Evolutionary conservation across 1,284 basidiomycete genomes (phyloP), one percentile per base, ranked within the genome.

Genomic region (Anthracocystis panici-leucophaei): DNA sequence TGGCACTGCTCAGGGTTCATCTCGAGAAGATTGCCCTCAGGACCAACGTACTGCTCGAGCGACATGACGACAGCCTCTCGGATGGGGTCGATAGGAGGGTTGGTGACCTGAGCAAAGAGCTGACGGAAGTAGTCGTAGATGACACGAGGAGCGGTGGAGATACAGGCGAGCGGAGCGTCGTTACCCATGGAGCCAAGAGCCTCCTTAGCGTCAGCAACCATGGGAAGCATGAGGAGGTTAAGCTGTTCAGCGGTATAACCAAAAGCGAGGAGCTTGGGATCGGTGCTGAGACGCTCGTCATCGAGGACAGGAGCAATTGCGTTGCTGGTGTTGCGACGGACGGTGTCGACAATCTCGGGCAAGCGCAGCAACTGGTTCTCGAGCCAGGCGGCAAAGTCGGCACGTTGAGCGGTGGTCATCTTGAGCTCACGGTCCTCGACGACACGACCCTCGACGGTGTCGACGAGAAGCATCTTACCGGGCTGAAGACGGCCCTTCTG

Each of bases 111-210:
- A 54, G 82, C 82, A 45, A 83, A 83, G 49, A 83, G 79, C 77
- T 83, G 78, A 46, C 82, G 77, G 76, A 83, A 83, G 77, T 83
- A 83, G 60, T 83, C 82, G 69, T 82, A 83, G 49, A 82, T 76
- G 54, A 81, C 66, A 49, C 81, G 82, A 59, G 81, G 76, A 42
- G 77, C 72, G 38, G 77, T 69, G 42, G 82, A 70, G 58, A 83
- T 68, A 57, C 82, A 83, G 48, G 82, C 82, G 27, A 83, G 74
- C 25, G 82, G 80, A 23, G 69, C 81, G 48, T 83, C 82, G 70
- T 82, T 82, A 58, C 82, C 82, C 82, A 83, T 83, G 18, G 81
- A 82, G 12, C 82, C 82, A n/a, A 83, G 77, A 14, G 82, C 79
- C 72, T 83, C 82, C 65, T 82, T 82, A 21, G 68, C 78, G 45